Evolutionary conservation across 495 filamentous ascomycete species (phyloP).

Genomic region (Penicillium fimorum): DNA sequence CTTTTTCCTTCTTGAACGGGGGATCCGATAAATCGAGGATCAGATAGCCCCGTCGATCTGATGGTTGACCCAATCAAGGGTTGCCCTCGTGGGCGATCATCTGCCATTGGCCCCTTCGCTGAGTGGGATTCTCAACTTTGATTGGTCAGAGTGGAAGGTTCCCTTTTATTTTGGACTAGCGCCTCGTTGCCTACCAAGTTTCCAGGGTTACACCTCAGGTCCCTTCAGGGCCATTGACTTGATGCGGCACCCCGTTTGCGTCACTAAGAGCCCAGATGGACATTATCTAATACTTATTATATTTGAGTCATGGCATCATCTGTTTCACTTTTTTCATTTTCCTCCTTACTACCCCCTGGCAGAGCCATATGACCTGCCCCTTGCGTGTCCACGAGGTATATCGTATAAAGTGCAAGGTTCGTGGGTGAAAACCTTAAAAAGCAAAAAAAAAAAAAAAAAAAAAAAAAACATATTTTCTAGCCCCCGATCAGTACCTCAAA

Average conservation of each 20-base stretch:
- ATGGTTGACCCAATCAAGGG: background rate
- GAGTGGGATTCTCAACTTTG: background rate
- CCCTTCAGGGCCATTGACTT: background rate
- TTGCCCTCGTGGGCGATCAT: background rate
- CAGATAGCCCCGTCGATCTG: constrained; percentile 6
- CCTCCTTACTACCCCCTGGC: background rate
- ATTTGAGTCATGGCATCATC: background rate
- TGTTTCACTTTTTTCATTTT: background rate
- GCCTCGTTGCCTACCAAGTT: background rate
- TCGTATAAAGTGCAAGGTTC: background rate
- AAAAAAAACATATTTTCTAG: background rate
- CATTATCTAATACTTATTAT: background rate
- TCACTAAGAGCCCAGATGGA: background rate
- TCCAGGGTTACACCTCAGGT: background rate
- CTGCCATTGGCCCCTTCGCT: background rate
- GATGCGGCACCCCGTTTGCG: background rate
- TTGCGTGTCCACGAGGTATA: background rate
- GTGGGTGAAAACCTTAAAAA: background rate
- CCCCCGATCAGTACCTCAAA: too few species aligned
- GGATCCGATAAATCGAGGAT: constrained; percentile 3
- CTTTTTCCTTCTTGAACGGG: constrained; percentile 1
- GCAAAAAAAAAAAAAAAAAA: background rate
- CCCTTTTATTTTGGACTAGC: background rate
- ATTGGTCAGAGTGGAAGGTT: background rate
- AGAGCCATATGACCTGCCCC: background rate